Percentiles rank a stretch among this genome's conserved stretches.
phyloP scores from a whole-genome alignment of 2,329 filamentous ascomycete genomes.

The Colletotrichum aenigma region DNA sequence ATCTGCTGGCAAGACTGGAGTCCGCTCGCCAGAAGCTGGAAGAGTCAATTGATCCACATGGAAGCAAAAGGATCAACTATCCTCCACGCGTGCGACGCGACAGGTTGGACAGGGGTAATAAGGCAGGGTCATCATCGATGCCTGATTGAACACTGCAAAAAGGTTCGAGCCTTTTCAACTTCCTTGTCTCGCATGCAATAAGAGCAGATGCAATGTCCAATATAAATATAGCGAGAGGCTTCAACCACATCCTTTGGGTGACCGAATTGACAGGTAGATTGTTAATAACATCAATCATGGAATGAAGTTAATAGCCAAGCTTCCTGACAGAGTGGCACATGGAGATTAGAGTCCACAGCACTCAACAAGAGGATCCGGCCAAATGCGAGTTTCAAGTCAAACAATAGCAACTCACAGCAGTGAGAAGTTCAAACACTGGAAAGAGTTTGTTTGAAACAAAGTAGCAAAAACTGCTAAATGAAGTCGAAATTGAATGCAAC shows the following conservation, averaged over 20 bases:
- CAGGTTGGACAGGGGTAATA: neutral
- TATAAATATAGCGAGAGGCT: neutral
- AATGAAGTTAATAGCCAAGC: neutral
- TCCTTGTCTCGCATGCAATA: neutral
- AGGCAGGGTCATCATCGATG: neutral
- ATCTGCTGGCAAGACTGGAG: neutral
- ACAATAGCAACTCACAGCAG: neutral
- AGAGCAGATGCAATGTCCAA: neutral
- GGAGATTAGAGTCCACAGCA: neutral
- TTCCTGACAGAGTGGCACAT: neutral
- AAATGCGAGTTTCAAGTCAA: neutral
- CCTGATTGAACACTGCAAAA: neutral
- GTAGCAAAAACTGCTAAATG: neutral
- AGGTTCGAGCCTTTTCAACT: neutral
- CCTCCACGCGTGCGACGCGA: neutral
- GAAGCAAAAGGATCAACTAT: neutral
- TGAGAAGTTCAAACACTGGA: neutral
- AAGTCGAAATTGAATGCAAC: neutral
- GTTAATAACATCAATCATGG: neutral
- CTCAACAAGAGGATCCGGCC: neutral
- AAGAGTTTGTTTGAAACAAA: neutral
- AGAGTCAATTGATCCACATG: neutral
- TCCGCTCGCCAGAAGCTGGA: neutral
- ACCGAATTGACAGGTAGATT: neutral
- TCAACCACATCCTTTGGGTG: neutral